These are phyloP conservation scores for Salmacisia buchloeana DNA, from an alignment of 1,284 basidiomycete genomes.

Conservation along the genomic window DNA sequence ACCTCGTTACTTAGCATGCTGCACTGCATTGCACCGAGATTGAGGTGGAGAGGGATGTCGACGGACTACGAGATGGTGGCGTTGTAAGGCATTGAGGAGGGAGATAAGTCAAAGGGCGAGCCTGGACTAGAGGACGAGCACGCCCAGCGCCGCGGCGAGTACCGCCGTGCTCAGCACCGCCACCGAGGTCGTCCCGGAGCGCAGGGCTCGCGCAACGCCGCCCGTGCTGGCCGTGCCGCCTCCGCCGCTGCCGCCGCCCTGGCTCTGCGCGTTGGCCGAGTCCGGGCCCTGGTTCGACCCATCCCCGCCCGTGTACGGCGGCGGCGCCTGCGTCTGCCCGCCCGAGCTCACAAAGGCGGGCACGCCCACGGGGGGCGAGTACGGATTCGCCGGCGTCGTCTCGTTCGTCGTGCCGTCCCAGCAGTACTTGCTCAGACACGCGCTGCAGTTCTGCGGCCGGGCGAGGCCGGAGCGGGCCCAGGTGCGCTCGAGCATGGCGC, in stretches of 20 bases:
- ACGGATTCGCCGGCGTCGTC: constrained; percentile 23
- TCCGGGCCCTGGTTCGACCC: constrained; percentile 20
- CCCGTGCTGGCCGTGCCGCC: too few relatives aligned
- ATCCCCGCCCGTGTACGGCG: constrained; percentile 38
- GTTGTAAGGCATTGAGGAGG: too few relatives aligned
- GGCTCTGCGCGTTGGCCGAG: constrained; percentile 3
- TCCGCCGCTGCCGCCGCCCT: neutral
- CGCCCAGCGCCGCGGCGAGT: too few relatives aligned
- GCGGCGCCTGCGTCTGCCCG: constrained; percentile 21
- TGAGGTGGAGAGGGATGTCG: too few relatives aligned
- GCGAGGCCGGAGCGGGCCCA: constrained; percentile 26
- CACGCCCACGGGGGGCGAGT: constrained; percentile 34
- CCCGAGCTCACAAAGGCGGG: constrained; percentile 34
- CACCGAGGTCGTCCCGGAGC: too few relatives aligned
- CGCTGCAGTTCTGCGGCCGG: constrained; percentile 29
- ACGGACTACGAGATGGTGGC: too few relatives aligned
- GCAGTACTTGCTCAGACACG: constrained; percentile 41
- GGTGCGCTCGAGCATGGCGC: constrained; percentile 40
- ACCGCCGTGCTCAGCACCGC: too few relatives aligned
- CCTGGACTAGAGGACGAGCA: too few relatives aligned
- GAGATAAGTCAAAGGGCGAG: too few relatives aligned
- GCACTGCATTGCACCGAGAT: too few relatives aligned
- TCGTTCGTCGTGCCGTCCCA: constrained; percentile 43
- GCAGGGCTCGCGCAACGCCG: too few relatives aligned
- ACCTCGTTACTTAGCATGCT: too few relatives aligned